A percentile compares a stretch with the other conserved stretches of the same genome.
phyloP scores from a whole-genome alignment of 169 alveolate genomes.

The Plasmodium inui region DNA sequence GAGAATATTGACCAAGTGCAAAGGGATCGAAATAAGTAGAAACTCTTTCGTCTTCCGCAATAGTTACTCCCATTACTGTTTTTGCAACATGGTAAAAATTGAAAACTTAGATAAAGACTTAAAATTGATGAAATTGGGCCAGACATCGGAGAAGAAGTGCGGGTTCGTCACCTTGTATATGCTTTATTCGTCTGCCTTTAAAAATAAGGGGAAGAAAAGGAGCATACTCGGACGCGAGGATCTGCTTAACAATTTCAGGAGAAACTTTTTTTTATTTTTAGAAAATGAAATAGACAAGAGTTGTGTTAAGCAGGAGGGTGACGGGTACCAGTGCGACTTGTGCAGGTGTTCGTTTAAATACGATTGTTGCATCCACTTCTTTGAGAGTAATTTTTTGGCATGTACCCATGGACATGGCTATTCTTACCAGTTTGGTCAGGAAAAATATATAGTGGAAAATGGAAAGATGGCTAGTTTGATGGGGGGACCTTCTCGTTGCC shows the following conservation, averaged over 20 bases:
- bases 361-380: conserved; percentile 16
- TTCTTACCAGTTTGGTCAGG: conserved; percentile 3
- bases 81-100: conserved; percentile 28
- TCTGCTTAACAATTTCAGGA: conserved; percentile 10
- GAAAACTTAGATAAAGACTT: conserved; percentile 49
- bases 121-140: conserved; percentile 13
- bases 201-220: conserved; percentile 15
- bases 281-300: conserved; percentile 46
- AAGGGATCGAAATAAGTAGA: conserved; percentile 22
- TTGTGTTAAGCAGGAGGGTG: conserved; percentile 17
- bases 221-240: neutral
- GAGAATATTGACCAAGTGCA: conserved; percentile 27
- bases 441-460: conserved; percentile 35
- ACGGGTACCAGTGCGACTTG: conserved; percentile 5
- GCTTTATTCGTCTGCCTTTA: conserved; percentile 25
- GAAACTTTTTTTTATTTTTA: neutral
- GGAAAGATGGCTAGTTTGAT: neutral
- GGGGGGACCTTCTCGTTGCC: neutral
- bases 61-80: conserved; percentile 55
- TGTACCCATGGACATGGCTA: neutral
- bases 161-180: conserved; percentile 49
- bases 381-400: neutral
- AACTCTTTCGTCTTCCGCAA: conserved; percentile 9
- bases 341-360: conserved; percentile 62
- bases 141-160: neutral